phyloP scores from a whole-genome alignment of 169 alveolate species.

The Plasmodium gonderi region DNA sequence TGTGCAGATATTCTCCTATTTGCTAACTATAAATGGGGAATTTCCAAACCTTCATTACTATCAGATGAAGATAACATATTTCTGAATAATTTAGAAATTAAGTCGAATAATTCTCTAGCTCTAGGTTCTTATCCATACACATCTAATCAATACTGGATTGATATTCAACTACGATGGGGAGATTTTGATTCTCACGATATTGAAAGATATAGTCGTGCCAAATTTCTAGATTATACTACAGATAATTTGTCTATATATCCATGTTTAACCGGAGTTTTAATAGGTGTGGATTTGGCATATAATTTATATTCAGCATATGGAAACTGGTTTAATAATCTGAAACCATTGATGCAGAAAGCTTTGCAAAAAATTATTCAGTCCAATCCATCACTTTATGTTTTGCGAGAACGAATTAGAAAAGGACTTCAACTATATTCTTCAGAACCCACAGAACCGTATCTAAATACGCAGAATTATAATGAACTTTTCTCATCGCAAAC shows the following conservation, averaged over 20 bases:
- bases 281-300: constrained; percentile 99
- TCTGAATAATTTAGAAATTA: constrained; percentile 83
- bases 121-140: constrained; percentile 46
- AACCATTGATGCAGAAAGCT: constrained; percentile 96
- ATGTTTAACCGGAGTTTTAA: constrained; percentile 98
- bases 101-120: constrained; percentile 72
- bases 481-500: constrained; percentile 99
- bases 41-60: constrained; percentile 97
- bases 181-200: constrained; percentile 99
- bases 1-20: constrained; percentile 99
- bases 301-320: constrained; percentile 99
- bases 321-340: constrained; percentile 98
- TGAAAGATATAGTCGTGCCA: constrained; percentile 99
- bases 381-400: constrained; percentile 99
- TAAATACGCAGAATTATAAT: constrained; percentile 98
- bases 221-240: constrained; percentile 99
- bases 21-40: constrained; percentile 98
- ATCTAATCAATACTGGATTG: constrained; percentile 96
- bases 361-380: constrained; percentile 99
- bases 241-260: constrained; percentile 99
- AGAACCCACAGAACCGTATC: constrained; percentile 99
- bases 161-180: constrained; percentile 99
- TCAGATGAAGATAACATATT: constrained; percentile 94
- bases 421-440: constrained; percentile 99
- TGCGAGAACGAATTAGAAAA: constrained; percentile 99